A percentile compares a stretch with the other conserved stretches of the same genome.
These are phyloP conservation scores for Bauhinia variegata DNA, from an alignment of 306 rosid genomes.

Conservation along the genomic window DNA sequence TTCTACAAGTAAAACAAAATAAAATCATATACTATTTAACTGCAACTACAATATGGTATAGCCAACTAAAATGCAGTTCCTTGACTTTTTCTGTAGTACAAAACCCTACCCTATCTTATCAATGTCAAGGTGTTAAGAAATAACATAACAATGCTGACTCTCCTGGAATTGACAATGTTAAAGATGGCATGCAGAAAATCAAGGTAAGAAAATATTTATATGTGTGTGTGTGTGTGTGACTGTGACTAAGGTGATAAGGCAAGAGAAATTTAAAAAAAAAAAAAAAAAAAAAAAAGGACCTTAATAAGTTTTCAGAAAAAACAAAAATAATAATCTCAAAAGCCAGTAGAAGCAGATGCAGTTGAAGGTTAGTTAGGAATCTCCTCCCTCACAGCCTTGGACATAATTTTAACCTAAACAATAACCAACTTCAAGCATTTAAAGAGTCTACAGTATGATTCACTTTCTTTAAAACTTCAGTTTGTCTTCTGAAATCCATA, in stretches of 20 bases:
- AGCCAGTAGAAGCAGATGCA: slow-evolving; percentile 12
- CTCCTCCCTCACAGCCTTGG: neutral
- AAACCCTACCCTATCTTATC: too few relatives aligned
- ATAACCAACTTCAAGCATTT: slow-evolving; percentile 8
- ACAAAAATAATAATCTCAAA: neutral
- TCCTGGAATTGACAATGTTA: slow-evolving; percentile 7
- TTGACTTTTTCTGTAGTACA: too few relatives aligned
- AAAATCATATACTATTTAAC: neutral
- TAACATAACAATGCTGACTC: slow-evolving; percentile 7
- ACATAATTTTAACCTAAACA: neutral
- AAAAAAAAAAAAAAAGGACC: slow-evolving; percentile 11
- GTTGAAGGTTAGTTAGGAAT: neutral
- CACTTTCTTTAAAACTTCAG: neutral
- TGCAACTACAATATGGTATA: neutral
- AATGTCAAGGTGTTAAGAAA: slow-evolving; percentile 1
- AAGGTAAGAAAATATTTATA: slow-evolving; percentile 4
- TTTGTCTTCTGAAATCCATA: slow-evolving; percentile 3
- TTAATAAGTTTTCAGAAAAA: neutral
- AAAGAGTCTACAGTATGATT: neutral
- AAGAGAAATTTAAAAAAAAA: slow-evolving; percentile 10
- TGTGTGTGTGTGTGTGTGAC: too few relatives aligned
- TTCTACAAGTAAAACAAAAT: neutral
- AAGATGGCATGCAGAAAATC: slow-evolving; percentile 21
- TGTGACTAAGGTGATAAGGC: slow-evolving; percentile 1
- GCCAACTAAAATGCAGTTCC: neutral